Base-by-base conservation (phyloP, 768 basidiomycete genomes). In the Clitopilus hobsonii region DNA sequence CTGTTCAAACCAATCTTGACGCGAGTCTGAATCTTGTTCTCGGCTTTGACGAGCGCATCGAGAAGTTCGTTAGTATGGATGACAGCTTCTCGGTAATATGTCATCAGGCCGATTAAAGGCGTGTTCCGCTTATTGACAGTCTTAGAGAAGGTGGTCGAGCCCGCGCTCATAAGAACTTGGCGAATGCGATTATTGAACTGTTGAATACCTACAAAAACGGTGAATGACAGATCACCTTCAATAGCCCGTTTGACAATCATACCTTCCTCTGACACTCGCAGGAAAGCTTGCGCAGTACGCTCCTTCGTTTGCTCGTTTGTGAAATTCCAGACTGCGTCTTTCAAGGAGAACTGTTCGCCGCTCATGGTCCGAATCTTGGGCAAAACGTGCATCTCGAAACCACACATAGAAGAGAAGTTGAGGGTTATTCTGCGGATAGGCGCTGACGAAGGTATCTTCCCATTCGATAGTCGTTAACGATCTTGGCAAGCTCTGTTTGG, bases 1-100 rank as follows among this genome's bases (percentile, higher is more conserved):
- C 90, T 92, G 80, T 98, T 97, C 62, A 97, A 67, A n/a, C 96
- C 97, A 58, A 99, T 98, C 82, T 98, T 98, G 65, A 99, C 96
- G 73, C 97, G 92, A 2, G 95, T 98, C 72, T 99, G 97, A 48
- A 98, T 96, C 79, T 98, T 98, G 83, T 98, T 98, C 76, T 99
- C 96, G 1, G 95, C 94, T 73, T 99, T 99, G 65, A 99, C 97
- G 36, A 98, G 79, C 0, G 94, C 83, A 67, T 98, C 97, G 49
- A 99, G 82, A 18, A 99, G 78, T 70, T 98, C 96, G 63, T 94
- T 94, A 38, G 96, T 98, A 70, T 97, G 94, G 53, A 98, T 94
- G 61, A 98, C 94, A 25, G 95, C 95, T 66, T 98, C 95, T 57
- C 95, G 91, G 69, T 96, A 96, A 72, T 98, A 98, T 0, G 96